These are phyloP conservation scores for Coemansia sp. DNA, from an alignment of 192 early-diverging fungal species.

Conservation along the genomic window DNA sequence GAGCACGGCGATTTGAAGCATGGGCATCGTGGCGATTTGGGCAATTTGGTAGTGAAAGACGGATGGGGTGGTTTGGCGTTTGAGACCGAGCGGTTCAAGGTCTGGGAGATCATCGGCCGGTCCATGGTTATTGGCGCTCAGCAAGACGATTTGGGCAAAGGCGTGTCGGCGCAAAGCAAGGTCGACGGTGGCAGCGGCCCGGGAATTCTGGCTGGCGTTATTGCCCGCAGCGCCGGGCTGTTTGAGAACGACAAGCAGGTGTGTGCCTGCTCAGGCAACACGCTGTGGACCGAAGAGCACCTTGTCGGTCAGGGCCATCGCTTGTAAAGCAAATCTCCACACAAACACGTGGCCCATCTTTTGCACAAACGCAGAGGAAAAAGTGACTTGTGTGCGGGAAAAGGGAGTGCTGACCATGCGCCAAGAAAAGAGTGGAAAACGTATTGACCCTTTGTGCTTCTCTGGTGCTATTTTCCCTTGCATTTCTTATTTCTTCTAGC, in stretches of 20 bases:
- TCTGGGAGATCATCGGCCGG: constrained; percentile 89
- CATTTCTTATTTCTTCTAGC: constrained; percentile 13
- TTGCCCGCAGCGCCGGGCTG: constrained; percentile 84
- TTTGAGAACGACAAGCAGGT: constrained; percentile 89
- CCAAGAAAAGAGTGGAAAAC: constrained; percentile 1
- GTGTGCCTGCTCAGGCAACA: constrained; percentile 81
- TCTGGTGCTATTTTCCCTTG: constrained; percentile 9
- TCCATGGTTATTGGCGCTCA: constrained; percentile 69
- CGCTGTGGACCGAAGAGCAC: constrained; percentile 83
- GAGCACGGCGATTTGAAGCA: constrained; percentile 26
- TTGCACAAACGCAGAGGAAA: constrained; percentile 1
- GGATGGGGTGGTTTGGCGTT: constrained; percentile 74
- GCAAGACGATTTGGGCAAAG: constrained; percentile 57
- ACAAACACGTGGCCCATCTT: constrained; percentile 1
- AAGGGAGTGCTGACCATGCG: neutral
- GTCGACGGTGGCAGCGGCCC: constrained; percentile 56
- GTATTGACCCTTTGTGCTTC: neutral
- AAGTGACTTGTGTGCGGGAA: neutral
- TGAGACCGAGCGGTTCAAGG: constrained; percentile 70
- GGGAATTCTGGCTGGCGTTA: constrained; percentile 74
- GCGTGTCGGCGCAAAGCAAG: constrained; percentile 31
- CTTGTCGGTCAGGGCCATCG: constrained; percentile 31
- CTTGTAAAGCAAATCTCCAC: constrained; percentile 7
- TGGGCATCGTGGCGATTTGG: constrained; percentile 61
- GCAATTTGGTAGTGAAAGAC: constrained; percentile 63